Evolutionary conservation across 176 grass and related monocot genomes (phyloP), one percentile per base, ranked within the genome.

Genomic region (Ampelocalamus luodianensis): DNA sequence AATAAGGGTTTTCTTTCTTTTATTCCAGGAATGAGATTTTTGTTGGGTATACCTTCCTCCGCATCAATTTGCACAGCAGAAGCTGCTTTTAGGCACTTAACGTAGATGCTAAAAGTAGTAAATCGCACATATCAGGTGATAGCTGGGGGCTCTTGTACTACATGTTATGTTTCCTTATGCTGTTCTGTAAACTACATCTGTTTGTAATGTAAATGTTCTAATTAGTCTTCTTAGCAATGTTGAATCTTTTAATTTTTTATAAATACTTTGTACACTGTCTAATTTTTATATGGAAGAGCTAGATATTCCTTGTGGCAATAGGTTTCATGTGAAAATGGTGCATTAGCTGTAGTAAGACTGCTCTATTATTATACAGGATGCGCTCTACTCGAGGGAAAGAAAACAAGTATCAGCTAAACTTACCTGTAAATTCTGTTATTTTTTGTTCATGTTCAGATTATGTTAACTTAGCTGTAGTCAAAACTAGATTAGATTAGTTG

Each of bases 41-140:
- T 44, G 6, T 74, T 79, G 60, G 39, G 29, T 36, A 56, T 69
- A 44, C 37, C 36, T 61, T 68, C 42, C 29, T 79, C 8, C n/a
- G 8, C 49, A 79, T 61, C 29, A 39, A 67, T 61, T 68, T 80
- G 12, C 42, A 50, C 59, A 68, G 79, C 10, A 79, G 23, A 49
- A 60, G 48, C 62, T 81, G 42, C 51, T 51, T 43, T 76, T 59
- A 39, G 83, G 70, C 40, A 65, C 73, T 43, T 73, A 54, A 15
- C 84, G 50, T 66, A 90, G 68, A 87, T 83, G 59, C 74, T 74
- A 78, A 87, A 1, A 29, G 29, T 29, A 29, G 76, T 82, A 43
- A 79, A 60, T 37, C 55, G 32, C 58, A 54, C 67, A 61, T 72
- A 79, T 37, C 80, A 87, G 80, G 80, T 76, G 80, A 87, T 76